Evolutionary conservation across 192 early-diverging fungal species (phyloP).

Genomic region (Linderina pennispora): DNA sequence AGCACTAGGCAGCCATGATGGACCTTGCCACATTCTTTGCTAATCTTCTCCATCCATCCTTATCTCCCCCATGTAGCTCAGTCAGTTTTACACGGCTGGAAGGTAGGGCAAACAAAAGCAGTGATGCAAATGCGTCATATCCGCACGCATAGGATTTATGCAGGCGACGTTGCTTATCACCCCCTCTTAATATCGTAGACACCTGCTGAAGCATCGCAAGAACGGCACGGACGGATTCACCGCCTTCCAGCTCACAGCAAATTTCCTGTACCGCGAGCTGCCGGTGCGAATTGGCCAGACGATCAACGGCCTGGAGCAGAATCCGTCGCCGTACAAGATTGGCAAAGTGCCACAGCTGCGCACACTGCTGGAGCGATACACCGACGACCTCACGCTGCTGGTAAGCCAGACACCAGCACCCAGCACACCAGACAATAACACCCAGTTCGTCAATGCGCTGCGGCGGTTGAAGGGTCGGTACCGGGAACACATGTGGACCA

Average conservation of each 20-base stretch:
- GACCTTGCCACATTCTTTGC: conserved; percentile 2
- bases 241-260: conserved; percentile 43
- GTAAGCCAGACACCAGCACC: conserved; percentile 24
- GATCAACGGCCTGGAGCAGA: conserved; percentile 42
- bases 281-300: conserved; percentile 55
- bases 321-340: conserved; percentile 41
- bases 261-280: conserved; percentile 52
- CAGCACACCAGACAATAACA: conserved; percentile 21
- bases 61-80: conserved; percentile 20
- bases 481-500: conserved; percentile 29
- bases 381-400: conserved; percentile 46
- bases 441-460: conserved; percentile 37
- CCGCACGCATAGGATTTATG: neutral
- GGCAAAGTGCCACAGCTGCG: conserved; percentile 36
- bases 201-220: conserved; percentile 39
- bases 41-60: neutral
- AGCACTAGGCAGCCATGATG: too few relatives aligned
- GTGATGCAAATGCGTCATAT: neutral
- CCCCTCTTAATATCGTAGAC: conserved; percentile 7
- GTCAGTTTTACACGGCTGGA: conserved; percentile 43
- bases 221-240: conserved; percentile 29
- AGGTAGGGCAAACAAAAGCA: too few relatives aligned
- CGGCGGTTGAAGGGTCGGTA: conserved; percentile 26
- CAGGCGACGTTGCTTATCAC: neutral
- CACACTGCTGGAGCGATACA: conserved; percentile 46